phyloP scores from a whole-genome alignment of 2,329 filamentous ascomycete genomes.

The Ophiostoma himal-ulmi region DNA sequence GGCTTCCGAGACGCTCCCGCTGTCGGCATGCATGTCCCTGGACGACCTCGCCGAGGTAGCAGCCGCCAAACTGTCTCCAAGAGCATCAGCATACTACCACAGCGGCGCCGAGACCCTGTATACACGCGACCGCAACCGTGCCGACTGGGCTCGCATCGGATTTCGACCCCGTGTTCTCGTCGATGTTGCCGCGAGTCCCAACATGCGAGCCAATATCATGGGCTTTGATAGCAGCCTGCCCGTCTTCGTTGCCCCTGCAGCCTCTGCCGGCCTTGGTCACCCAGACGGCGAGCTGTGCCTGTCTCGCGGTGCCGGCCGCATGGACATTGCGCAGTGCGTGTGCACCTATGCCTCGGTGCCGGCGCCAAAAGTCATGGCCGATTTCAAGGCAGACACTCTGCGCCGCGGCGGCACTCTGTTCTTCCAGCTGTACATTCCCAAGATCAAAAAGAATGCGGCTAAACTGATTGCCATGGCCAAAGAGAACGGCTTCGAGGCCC shows the following conservation, averaged over 20 bases:
- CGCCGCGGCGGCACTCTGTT: background rate
- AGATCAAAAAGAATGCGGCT: background rate
- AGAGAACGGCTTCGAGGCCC: constrained; percentile 10
- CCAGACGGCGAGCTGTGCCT: constrained; percentile 23
- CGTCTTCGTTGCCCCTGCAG: constrained; percentile 24
- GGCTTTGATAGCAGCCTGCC: constrained; percentile 21
- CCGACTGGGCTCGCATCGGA: constrained; percentile 21
- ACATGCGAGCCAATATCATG: constrained; percentile 19
- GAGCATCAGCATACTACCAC: constrained; percentile 20
- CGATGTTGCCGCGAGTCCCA: constrained; percentile 13
- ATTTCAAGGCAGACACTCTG: background rate
- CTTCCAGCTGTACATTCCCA: background rate
- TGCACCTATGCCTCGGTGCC: constrained; percentile 22
- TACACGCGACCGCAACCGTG: constrained; percentile 19
- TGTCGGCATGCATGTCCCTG: constrained; percentile 22
- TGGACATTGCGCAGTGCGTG: constrained; percentile 25
- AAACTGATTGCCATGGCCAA: background rate
- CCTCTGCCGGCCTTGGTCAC: constrained; percentile 22
- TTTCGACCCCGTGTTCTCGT: constrained; percentile 22
- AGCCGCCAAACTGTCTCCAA: constrained; percentile 7
- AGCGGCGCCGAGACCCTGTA: constrained; percentile 19
- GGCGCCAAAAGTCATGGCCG: constrained; percentile 15
- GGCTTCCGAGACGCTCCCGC: constrained; percentile 5
- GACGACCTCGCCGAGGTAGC: constrained; percentile 19
- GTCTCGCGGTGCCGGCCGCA: constrained; percentile 21